A percentile compares a stretch with the other conserved stretches of the same genome.
These are phyloP conservation scores for Acanthamoeba healyi DNA, from an alignment of 208 protist genomes.

Conservation along the genomic window DNA sequence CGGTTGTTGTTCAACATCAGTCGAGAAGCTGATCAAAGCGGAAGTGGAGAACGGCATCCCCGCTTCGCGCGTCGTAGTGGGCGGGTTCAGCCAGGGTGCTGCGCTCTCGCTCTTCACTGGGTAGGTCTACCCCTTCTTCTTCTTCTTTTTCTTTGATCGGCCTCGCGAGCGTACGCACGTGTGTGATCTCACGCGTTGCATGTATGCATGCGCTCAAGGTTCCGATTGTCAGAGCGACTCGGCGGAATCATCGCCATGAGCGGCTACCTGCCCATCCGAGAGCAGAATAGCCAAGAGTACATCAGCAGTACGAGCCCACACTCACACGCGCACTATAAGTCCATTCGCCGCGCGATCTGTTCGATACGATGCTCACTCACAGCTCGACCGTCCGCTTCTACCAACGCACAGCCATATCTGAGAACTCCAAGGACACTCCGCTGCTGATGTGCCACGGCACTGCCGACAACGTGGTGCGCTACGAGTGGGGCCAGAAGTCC, in stretches of 20 bases:
- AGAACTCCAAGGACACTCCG: neutral
- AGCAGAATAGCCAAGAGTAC: conserved; percentile 11
- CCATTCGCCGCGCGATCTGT: neutral
- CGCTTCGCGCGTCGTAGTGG: conserved; percentile 92
- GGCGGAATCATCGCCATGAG: conserved; percentile 44
- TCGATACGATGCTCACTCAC: neutral
- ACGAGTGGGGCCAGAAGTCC: conserved; percentile 39
- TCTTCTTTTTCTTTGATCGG: no score
- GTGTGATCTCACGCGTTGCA: no score
- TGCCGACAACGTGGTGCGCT: conserved; percentile 21
- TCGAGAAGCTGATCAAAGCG: conserved; percentile 71
- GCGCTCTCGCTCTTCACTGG: conserved; percentile 89
- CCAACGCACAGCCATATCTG: neutral
- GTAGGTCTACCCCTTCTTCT: no score
- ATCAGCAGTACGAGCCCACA: neutral
- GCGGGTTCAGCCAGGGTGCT: conserved; percentile 95
- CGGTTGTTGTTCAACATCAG: neutral
- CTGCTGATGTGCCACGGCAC: conserved; percentile 55
- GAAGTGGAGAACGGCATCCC: conserved; percentile 88
- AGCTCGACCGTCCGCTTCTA: neutral
- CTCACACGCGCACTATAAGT: neutral
- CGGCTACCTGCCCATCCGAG: conserved; percentile 28
- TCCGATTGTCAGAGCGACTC: neutral
- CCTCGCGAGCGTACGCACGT: neutral
- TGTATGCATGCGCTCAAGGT: no score